Base-by-base conservation (phyloP, 768 basidiomycete genomes). In the Podaxis sp. region DNA sequence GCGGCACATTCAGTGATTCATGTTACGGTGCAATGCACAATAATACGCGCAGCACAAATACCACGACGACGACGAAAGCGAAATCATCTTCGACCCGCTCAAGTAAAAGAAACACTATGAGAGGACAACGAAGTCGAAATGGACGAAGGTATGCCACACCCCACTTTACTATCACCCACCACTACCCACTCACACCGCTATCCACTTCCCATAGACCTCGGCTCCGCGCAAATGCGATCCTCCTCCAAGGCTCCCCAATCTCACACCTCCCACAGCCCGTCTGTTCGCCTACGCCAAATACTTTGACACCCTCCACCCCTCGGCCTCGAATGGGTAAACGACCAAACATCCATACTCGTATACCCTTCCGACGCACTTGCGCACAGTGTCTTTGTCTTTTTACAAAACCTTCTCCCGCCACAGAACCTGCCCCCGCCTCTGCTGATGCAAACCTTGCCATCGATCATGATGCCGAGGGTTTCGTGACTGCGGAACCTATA, bases 261-360 rank as follows among this genome's bases (percentile, higher is more conserved):
- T 79, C 87, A 3, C 83, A 87, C 67, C 82, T 95, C 8, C 85
- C 90, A 95, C 93, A 2, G 78, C 84, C 2, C 83, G 89, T 44
- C 80, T 94, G 57, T 94, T 94, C 70, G 92, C 88, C 0, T 95
- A 94, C 68, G 87, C 87, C 36, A 89, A 86, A 1, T 88, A 93
- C 67, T 92, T 90, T 68, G 88, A 90, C 52, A 80, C 86, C 0
- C 24, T 26, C 79, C 83, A 19, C 92, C 92, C 0, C 81, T 91
- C 65, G 92, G 83, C 7, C 76, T 95, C 7, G 93, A 95, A 76
- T 95, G 93, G 93, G 82, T 95, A 19, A 87, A 93, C 72, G 93
- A 95, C 75, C 87, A 78, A 24, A 92, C 89, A 24, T 93, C 90
- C 67, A 82, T 95, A 3, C 77, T 94, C 55, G 88, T 95, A 49